A percentile compares a stretch with the other conserved stretches of the same genome.
Conservation (phyloP, 371 early-diverging fungal genomes). For the Zychaea mexicana region DNA sequence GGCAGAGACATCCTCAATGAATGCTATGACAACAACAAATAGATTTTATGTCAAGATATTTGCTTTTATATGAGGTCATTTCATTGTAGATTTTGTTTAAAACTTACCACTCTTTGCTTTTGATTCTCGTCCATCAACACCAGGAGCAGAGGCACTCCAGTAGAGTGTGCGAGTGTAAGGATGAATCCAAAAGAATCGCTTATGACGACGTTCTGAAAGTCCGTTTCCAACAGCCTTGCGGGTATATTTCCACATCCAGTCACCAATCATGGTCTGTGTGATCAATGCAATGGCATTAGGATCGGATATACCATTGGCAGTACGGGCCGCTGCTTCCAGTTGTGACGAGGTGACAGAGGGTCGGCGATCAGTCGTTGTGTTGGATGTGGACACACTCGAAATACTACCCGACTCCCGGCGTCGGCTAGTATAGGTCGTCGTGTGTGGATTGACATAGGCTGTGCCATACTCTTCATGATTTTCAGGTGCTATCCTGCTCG, state of each 20-base stretch:
- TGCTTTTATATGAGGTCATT: too few relatives aligned
- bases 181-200: conserved; percentile 81
- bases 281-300: conserved; percentile 52
- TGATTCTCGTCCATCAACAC: conserved; percentile 48
- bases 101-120: conserved; percentile 59
- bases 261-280: conserved; percentile 80
- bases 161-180: conserved; percentile 77
- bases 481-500: background rate
- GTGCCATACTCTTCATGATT: conserved; percentile 9
- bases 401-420: conserved; percentile 17
- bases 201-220: conserved; percentile 64
- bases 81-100: background rate
- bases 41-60: background rate
- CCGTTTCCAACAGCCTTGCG: conserved; percentile 57
- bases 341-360: conserved; percentile 10
- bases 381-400: conserved; percentile 27
- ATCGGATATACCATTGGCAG: conserved; percentile 4
- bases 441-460: conserved; percentile 10
- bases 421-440: conserved; percentile 7
- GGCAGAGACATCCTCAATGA: conserved; percentile 59
- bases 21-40: too few relatives aligned
- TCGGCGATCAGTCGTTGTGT: conserved; percentile 7
- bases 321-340: conserved; percentile 3
- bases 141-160: conserved; percentile 72
- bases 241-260: conserved; percentile 74